Evolutionary conservation across 495 filamentous ascomycete species (phyloP).

Genomic region (Hypoxylon crocopeplum): DNA sequence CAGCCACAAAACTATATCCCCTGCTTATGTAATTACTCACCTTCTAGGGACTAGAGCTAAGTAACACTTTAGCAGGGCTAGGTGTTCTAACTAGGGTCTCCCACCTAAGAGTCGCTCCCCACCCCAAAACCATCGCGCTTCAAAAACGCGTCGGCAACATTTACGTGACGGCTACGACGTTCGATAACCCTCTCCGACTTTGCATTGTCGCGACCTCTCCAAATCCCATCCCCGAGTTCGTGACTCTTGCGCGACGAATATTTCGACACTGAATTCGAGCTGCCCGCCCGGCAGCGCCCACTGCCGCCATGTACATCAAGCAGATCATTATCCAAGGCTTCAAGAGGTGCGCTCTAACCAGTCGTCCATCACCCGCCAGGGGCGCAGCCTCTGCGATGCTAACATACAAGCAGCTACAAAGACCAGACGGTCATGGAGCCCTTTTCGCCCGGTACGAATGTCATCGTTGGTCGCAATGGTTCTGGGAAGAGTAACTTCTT

Average conservation of each 20-base stretch:
- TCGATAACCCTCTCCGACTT: slow-evolving; percentile 9
- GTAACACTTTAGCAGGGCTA: no score
- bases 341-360: slow-evolving; percentile 74
- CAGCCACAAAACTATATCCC: no score
- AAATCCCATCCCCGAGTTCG: slow-evolving; percentile 4
- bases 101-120: slow-evolving; percentile 9
- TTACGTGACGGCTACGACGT: slow-evolving; percentile 29
- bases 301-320: slow-evolving; percentile 90
- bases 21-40: no score
- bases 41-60: no score
- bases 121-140: slow-evolving; percentile 30
- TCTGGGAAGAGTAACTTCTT: slow-evolving; percentile 99
- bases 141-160: slow-evolving; percentile 34
- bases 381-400: slow-evolving; percentile 18
- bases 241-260: slow-evolving; percentile 29
- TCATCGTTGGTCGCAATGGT: slow-evolving; percentile 98
- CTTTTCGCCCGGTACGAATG: slow-evolving; percentile 97
- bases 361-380: neutral
- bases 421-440: slow-evolving; percentile 98
- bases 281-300: slow-evolving; percentile 44
- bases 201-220: slow-evolving; percentile 14
- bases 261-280: slow-evolving; percentile 35
- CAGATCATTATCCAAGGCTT: slow-evolving; percentile 99
- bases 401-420: slow-evolving; percentile 77
- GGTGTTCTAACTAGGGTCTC: neutral